Percentiles rank a stretch among this genome's conserved stretches.
Evolutionary conservation across 202 grass and related monocot species (phyloP).

Genomic region (Brachypodium distachyon): DNA sequence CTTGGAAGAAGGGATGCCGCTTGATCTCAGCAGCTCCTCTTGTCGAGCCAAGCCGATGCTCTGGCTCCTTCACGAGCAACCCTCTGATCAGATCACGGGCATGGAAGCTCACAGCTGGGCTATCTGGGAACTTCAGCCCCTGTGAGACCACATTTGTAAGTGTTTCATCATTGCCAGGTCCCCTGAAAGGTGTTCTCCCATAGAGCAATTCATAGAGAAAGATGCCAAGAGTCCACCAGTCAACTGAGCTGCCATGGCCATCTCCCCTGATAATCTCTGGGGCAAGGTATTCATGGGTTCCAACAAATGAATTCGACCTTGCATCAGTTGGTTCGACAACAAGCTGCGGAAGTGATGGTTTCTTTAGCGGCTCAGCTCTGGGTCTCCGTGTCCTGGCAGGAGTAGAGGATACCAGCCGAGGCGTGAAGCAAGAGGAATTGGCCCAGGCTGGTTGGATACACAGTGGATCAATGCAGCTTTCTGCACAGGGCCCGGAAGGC

Average conservation of each 20-base stretch:
- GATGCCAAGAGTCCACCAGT: conserved; percentile 99
- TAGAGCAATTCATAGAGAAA: conserved; percentile 90
- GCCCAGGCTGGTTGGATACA: conserved; percentile 84
- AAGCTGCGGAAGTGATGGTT: conserved; percentile 72
- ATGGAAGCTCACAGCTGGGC: conserved; percentile 61
- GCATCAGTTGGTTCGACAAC: conserved; percentile 91
- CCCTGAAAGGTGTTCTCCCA: conserved; percentile 77
- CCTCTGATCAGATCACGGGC: conserved; percentile 78
- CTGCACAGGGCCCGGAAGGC: conserved; percentile 74
- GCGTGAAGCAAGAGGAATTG: conserved; percentile 90
- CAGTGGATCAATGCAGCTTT: conserved; percentile 90
- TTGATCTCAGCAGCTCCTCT: conserved; percentile 96
- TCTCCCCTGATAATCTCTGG: conserved; percentile 98
- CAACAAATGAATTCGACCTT: conserved; percentile 89
- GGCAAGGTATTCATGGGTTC: conserved; percentile 93
- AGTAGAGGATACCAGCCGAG: conserved; percentile 54
- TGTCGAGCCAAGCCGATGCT: conserved; percentile 64
- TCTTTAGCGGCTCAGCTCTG: conserved; percentile 50
- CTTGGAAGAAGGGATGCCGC: conserved; percentile 90
- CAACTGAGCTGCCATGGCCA: conserved; percentile 93
- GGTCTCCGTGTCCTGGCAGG: conserved; percentile 32
- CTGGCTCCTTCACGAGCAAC: conserved; percentile 85
- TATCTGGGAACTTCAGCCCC: conserved; percentile 83
- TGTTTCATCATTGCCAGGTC: conserved; percentile 84
- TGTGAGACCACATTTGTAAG: conserved; percentile 86